Base-by-base conservation (phyloP, 2,329 filamentous ascomycete species). In the Neonectria sp. region DNA sequence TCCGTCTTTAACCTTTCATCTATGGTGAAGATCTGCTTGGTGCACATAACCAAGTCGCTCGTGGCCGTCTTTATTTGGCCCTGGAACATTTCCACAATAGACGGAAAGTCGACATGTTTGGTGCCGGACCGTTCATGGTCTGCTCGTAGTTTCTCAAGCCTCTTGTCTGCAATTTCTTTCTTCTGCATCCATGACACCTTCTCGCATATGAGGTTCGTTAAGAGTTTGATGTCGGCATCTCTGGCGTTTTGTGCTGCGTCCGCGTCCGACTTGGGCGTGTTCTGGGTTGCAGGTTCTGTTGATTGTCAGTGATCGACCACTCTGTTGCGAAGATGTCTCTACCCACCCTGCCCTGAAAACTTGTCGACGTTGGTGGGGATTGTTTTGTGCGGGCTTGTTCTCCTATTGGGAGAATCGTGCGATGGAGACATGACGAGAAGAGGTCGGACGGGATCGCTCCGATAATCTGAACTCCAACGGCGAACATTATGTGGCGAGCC, bases 141-240 rank as follows among this genome's bases (percentile, higher is more conserved):
- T 17, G 9, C 12, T 13, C 58, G 58, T 7, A 69, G 33, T 35
- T 55, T 75, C 51, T 66, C 71, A 13, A 66, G 67, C 33, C 58
- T 71, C 11, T 67, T 72, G 5, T 68, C 68, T 21, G 72, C 69
- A 3, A 61, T 51, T 7, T 71, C 66, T 51, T 69, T 64, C 21
- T 71, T 65, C 40, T 68, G 68, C 17, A 60, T 73, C 58, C 68
- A 72, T 51, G 59, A 57, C 5, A 72, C 63, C 51, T 71, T 71
- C 8, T 79, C 71, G 25, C 68, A 71, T 7, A 78, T n/a, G 2
- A 73, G 37, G 13, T 76, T 71, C 17, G 70, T 62, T 2, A 77
- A 13, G 3, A 13, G 29, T 46, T 57, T 73, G 45, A 68, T 58
- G 3, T 17, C 27, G 37, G 27, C 15, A 17, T 56, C 46, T 6